A percentile compares a stretch with the other conserved stretches of the same genome.
Evolutionary conservation across 176 grass and related monocot species (phyloP).

Genomic region (Bonia amplexicaulis): DNA sequence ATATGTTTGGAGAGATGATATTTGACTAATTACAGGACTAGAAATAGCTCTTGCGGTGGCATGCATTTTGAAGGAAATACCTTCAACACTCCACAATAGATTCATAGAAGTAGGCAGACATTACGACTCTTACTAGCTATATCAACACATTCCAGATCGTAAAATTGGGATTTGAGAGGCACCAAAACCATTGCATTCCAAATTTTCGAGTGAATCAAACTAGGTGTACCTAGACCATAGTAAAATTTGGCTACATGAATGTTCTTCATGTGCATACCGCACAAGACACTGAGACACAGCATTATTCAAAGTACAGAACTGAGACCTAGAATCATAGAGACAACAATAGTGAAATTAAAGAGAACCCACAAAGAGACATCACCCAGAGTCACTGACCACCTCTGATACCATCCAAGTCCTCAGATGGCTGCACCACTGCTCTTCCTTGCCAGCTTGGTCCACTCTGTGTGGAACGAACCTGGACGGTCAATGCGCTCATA

Average conservation of each 20-base stretch:
- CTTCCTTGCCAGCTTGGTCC: slow-evolving; percentile 68
- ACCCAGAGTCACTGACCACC: not conserved
- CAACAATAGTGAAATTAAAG: slow-evolving; percentile 33
- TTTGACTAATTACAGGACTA: not conserved
- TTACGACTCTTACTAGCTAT: not conserved
- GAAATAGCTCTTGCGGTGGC: not conserved
- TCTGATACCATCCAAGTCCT: slow-evolving; percentile 12
- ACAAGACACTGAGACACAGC: slow-evolving; percentile 27
- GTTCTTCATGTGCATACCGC: slow-evolving; percentile 18
- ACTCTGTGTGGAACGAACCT: slow-evolving; percentile 89
- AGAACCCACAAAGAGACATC: slow-evolving; percentile 16
- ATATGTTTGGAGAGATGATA: not conserved
- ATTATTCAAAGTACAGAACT: slow-evolving; percentile 43
- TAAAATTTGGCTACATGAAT: slow-evolving; percentile 29
- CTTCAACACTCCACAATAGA: not conserved
- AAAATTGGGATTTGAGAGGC: not conserved
- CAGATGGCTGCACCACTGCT: slow-evolving; percentile 32
- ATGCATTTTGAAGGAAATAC: not conserved
- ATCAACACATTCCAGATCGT: not conserved
- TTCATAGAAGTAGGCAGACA: not conserved
- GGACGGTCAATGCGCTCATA: slow-evolving; percentile 77
- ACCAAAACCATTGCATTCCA: slow-evolving; percentile 9
- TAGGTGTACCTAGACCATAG: slow-evolving; percentile 21
- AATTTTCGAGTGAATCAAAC: slow-evolving; percentile 25
- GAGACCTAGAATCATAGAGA: slow-evolving; percentile 40